phyloP scores from a whole-genome alignment of 1,139 yeast genomes.

The Pneumocystis canis region DNA sequence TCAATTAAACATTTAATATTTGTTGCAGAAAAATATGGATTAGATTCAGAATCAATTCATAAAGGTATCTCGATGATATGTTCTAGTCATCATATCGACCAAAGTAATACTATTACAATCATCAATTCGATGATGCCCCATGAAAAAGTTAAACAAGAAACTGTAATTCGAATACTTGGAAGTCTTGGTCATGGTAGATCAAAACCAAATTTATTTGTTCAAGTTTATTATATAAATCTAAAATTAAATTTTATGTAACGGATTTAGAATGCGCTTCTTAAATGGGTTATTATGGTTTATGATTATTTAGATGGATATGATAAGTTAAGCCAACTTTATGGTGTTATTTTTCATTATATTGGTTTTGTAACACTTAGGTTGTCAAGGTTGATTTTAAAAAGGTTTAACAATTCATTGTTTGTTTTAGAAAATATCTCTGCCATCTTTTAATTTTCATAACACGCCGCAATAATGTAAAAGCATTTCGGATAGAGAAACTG shows the following conservation, averaged over 20 bases:
- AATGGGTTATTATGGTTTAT: conserved; percentile 13
- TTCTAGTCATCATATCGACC: background rate
- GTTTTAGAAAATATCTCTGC: conserved; percentile 6
- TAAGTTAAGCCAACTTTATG: conserved; percentile 18
- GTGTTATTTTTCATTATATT: conserved; percentile 29
- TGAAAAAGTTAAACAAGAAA: conserved; percentile 6
- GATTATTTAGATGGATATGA: conserved; percentile 2
- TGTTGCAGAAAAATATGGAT: background rate
- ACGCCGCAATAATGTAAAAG: conserved; percentile 21
- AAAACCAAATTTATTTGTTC: conserved; percentile 5
- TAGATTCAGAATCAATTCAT: background rate
- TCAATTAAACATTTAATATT: background rate
- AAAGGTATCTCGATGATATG: background rate
- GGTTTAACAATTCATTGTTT: background rate
- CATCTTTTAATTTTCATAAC: conserved; percentile 29
- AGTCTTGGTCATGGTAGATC: conserved; percentile 11
- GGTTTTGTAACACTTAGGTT: conserved; percentile 31
- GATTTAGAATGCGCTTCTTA: conserved; percentile 4
- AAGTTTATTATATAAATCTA: conserved; percentile 2
- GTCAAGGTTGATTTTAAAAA: conserved; percentile 19
- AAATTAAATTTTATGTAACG: background rate
- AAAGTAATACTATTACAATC: background rate
- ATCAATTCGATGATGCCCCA: conserved; percentile 10
- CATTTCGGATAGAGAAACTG: conserved; percentile 24
- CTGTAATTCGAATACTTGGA: conserved; percentile 9